These are phyloP conservation scores for Dryas integrifolia DNA, from an alignment of 331 rosid genomes.

Conservation along the genomic window DNA sequence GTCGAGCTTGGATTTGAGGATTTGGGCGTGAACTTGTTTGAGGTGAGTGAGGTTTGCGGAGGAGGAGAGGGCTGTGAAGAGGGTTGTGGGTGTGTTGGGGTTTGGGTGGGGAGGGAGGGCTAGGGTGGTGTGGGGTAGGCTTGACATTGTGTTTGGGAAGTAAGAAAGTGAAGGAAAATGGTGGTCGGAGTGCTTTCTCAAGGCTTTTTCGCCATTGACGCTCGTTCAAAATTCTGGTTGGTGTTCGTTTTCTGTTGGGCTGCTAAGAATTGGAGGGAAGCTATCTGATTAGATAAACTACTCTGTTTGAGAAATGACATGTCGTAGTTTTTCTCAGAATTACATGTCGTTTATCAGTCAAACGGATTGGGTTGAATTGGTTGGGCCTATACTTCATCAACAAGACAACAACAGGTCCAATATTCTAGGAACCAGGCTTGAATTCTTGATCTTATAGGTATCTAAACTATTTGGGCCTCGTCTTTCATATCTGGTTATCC, in stretches of 20 bases:
- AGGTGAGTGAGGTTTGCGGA: conserved; percentile 45
- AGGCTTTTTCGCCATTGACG: neutral
- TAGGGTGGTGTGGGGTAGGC: conserved; percentile 31
- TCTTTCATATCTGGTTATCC: too few relatives aligned
- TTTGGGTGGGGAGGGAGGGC: conserved; percentile 29
- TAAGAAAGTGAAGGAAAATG: conserved; percentile 10
- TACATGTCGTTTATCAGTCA: too few relatives aligned
- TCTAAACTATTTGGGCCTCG: too few relatives aligned
- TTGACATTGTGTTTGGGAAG: conserved; percentile 40
- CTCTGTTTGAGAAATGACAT: too few relatives aligned
- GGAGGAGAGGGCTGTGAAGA: conserved; percentile 41
- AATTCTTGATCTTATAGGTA: too few relatives aligned
- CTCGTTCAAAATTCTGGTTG: neutral
- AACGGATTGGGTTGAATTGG: too few relatives aligned
- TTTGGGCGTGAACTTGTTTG: conserved; percentile 68
- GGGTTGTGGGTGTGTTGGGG: conserved; percentile 24
- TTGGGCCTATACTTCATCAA: too few relatives aligned
- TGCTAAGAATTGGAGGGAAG: neutral
- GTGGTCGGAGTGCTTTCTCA: neutral
- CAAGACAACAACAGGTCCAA: too few relatives aligned
- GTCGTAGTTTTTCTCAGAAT: too few relatives aligned
- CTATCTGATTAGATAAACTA: too few relatives aligned
- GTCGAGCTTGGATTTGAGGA: conserved; percentile 47
- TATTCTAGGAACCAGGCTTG: too few relatives aligned
- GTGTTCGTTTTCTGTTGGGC: neutral